Percentiles rank a stretch among this genome's conserved stretches.
Evolutionary conservation across 371 early-diverging fungal species (phyloP).

Genomic region (Lichtheimia corymbifera): DNA sequence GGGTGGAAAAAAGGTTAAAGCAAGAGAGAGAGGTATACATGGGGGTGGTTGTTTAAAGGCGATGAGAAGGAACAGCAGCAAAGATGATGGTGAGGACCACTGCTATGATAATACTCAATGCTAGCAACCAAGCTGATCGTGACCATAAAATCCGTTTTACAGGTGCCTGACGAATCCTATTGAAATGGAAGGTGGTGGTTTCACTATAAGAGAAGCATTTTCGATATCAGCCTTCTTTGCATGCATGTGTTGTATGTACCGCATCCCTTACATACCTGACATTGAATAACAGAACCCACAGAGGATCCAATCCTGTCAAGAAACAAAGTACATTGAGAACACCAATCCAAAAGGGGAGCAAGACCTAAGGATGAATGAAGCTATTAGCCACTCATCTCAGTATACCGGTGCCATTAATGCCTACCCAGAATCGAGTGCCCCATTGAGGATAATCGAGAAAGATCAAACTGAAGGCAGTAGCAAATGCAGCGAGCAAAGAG

Average conservation of each 20-base stretch:
- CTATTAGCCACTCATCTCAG: not conserved
- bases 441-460: constrained; percentile 58
- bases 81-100: constrained; percentile 42
- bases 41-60: constrained; percentile 18
- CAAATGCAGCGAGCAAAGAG: constrained; percentile 55
- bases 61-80: constrained; percentile 40
- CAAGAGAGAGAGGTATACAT: not conserved
- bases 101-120: constrained; percentile 26
- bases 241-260: no score
- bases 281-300: constrained; percentile 48
- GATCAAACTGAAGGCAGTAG: constrained; percentile 54
- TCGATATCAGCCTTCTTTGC: no score
- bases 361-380: constrained; percentile 16
- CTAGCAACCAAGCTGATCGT: constrained; percentile 44
- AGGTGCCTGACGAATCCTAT: constrained; percentile 42
- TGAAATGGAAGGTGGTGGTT: constrained; percentile 49
- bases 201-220: constrained; percentile 25
- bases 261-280: constrained; percentile 29
- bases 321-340: constrained; percentile 38
- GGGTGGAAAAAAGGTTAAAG: not conserved
- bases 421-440: constrained; percentile 57
- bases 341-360: constrained; percentile 51
- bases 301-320: constrained; percentile 48
- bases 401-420: not conserved
- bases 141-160: constrained; percentile 41